Evolutionary conservation across 805 yeast species (phyloP).

Genomic region (Saturnispora zaruensis): DNA sequence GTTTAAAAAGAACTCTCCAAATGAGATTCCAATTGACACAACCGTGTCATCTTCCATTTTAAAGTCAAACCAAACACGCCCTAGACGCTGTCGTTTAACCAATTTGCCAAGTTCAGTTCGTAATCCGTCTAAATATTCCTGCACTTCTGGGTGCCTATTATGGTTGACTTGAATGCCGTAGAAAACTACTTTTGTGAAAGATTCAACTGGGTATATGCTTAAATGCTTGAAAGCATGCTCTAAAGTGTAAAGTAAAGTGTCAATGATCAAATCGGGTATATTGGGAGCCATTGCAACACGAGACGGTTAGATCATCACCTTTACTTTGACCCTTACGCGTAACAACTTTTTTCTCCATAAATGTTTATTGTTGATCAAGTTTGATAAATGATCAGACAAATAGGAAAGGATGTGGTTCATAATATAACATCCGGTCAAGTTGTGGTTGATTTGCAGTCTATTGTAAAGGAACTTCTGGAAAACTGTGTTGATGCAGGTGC

Average conservation of each 20-base stretch:
- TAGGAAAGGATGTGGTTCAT: slow-evolving; percentile 45
- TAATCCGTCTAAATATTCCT: slow-evolving; percentile 29
- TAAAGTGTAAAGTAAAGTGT: neutral
- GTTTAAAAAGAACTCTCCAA: slow-evolving; percentile 6
- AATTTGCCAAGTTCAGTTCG: slow-evolving; percentile 14
- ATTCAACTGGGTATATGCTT: slow-evolving; percentile 42
- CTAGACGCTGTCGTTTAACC: slow-evolving; percentile 11
- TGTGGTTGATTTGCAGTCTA: slow-evolving; percentile 65
- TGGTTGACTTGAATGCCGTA: slow-evolving; percentile 36
- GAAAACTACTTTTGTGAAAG: slow-evolving; percentile 37
- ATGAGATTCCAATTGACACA: slow-evolving; percentile 5
- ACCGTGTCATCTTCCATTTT: neutral
- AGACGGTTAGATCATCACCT: neutral
- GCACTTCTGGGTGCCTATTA: slow-evolving; percentile 40
- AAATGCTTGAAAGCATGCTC: slow-evolving; percentile 49
- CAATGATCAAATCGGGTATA: slow-evolving; percentile 6
- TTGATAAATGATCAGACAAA: slow-evolving; percentile 1
- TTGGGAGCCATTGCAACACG: neutral
- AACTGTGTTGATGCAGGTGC: slow-evolving; percentile 79
- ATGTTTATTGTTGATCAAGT: neutral
- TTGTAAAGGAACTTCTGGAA: slow-evolving; percentile 80
- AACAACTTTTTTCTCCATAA: neutral
- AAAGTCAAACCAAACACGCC: slow-evolving; percentile 3
- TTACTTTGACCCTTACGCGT: neutral
- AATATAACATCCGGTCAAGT: slow-evolving; percentile 90